Percentiles rank a stretch among this genome's conserved stretches.
Evolutionary conservation across 495 filamentous ascomycete genomes (phyloP).

Genomic region (Rusavskia elegans): DNA sequence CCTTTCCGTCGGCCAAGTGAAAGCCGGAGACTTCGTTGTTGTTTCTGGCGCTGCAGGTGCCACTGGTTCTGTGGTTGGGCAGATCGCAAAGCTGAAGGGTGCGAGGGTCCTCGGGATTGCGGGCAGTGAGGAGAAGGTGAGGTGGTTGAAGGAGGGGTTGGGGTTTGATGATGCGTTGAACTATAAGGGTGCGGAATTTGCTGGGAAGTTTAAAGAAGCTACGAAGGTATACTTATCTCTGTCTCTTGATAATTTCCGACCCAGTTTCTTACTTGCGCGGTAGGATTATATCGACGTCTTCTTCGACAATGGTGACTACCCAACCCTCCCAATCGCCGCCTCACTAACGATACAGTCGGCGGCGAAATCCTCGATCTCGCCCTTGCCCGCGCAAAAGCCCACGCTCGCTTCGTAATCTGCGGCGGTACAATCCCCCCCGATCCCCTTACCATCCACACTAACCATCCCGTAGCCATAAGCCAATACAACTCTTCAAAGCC

Average conservation of each 20-base stretch:
- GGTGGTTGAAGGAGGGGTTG: background rate
- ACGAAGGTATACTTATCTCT: constrained; percentile 10
- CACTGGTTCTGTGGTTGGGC: constrained; percentile 50
- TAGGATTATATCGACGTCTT: constrained; percentile 38
- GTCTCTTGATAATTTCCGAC: background rate
- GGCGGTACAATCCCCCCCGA: constrained; percentile 19
- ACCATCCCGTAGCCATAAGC: constrained; percentile 19
- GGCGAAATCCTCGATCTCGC: constrained; percentile 39
- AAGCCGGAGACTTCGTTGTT: constrained; percentile 45
- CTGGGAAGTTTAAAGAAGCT: constrained; percentile 28
- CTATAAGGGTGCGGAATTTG: constrained; percentile 23
- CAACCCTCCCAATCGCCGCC: background rate
- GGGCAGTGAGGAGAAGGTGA: constrained; percentile 31
- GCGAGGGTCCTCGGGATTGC: constrained; percentile 37
- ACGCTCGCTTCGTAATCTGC: constrained; percentile 36
- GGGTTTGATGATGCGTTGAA: background rate
- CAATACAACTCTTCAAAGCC: constrained; percentile 1
- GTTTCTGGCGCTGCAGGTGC: constrained; percentile 56
- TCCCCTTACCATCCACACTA: background rate
- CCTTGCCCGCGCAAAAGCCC: constrained; percentile 27
- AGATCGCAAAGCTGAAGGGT: constrained; percentile 51
- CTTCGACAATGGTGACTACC: constrained; percentile 30
- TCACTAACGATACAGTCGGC: constrained; percentile 15
- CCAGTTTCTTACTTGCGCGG: background rate
- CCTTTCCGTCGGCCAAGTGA: constrained; percentile 37